Evolutionary conservation across 192 early-diverging fungal species (phyloP).

Genomic region (Cladochytrium replicatum): DNA sequence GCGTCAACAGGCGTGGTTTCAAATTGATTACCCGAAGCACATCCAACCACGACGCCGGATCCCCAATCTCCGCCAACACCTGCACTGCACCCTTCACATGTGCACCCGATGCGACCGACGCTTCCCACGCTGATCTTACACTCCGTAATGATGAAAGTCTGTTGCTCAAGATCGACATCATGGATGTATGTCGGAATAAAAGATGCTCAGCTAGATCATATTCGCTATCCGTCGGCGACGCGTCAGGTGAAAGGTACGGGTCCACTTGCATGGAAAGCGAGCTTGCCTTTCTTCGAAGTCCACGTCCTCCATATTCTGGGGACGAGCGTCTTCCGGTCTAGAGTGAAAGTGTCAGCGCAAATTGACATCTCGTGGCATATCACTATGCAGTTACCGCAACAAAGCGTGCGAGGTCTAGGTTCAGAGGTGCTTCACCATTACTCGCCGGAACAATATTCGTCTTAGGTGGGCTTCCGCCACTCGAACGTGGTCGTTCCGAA

Average conservation of each 20-base stretch:
- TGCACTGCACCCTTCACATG: conserved; percentile 29
- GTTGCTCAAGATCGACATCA: conserved; percentile 24
- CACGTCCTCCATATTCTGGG: too few species aligned
- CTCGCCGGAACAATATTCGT: conserved; percentile 21
- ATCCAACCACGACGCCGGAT: conserved; percentile 30
- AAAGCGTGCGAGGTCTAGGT: conserved; percentile 33
- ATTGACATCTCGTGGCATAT: too few species aligned
- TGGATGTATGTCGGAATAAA: conserved; percentile 31
- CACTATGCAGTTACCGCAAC: conserved; percentile 18
- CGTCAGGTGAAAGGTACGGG: conserved; percentile 4
- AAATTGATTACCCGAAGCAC: conserved; percentile 30
- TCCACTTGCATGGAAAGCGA: too few species aligned
- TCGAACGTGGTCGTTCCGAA: conserved; percentile 12
- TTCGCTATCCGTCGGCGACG: conserved; percentile 19
- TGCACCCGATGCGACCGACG: conserved; percentile 1
- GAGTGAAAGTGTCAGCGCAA: too few species aligned
- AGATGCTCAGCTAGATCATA: conserved; percentile 27
- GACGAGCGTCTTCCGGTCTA: too few species aligned
- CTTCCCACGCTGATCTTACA: conserved; percentile 34
- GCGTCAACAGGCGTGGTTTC: conserved; percentile 32
- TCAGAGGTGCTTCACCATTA: conserved; percentile 22
- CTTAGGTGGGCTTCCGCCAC: not conserved
- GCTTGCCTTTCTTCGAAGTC: too few species aligned
- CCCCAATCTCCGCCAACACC: conserved; percentile 15
- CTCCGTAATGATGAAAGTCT: conserved; percentile 22